A percentile compares a stretch with the other conserved stretches of the same genome.
These are phyloP conservation scores for Mycena albidolilacea DNA, from an alignment of 768 basidiomycete species.

Conservation along the genomic window DNA sequence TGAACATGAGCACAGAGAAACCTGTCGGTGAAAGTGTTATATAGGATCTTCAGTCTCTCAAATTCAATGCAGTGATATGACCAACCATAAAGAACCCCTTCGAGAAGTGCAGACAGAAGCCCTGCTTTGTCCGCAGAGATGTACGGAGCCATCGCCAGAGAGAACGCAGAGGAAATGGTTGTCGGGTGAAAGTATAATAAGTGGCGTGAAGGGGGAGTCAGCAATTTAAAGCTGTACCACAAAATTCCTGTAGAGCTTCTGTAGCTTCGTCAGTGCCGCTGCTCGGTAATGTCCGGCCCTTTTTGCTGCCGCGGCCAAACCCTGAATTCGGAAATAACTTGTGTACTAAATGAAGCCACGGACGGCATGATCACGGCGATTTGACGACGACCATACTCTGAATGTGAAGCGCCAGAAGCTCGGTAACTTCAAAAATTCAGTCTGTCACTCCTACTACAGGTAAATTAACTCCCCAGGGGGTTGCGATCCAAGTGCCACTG, in stretches of 20 bases:
- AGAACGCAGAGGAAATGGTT: background rate
- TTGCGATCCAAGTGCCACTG: background rate
- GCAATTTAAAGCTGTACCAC: background rate
- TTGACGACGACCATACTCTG: background rate
- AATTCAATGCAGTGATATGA: background rate
- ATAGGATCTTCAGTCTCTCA: background rate
- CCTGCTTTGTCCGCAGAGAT: constrained; percentile 15
- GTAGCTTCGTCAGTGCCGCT: too few relatives aligned
- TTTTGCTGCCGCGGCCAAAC: too few relatives aligned
- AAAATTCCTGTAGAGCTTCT: background rate
- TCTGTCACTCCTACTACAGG: constrained; percentile 5
- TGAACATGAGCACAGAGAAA: constrained; percentile 54
- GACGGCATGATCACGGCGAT: too few relatives aligned
- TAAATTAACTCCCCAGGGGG: background rate
- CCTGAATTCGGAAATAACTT: too few relatives aligned
- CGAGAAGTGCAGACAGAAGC: constrained; percentile 8
- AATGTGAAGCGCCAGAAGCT: background rate
- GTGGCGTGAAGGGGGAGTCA: background rate
- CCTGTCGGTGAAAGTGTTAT: constrained; percentile 39
- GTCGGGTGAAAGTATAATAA: too few relatives aligned
- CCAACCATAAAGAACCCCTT: constrained; percentile 17
- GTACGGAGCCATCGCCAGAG: background rate
- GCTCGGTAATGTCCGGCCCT: too few relatives aligned
- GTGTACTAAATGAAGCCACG: too few relatives aligned
- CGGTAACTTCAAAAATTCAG: background rate